Base-by-base conservation (phyloP, 805 yeast species). In the Saturnispora gosingensis region DNA sequence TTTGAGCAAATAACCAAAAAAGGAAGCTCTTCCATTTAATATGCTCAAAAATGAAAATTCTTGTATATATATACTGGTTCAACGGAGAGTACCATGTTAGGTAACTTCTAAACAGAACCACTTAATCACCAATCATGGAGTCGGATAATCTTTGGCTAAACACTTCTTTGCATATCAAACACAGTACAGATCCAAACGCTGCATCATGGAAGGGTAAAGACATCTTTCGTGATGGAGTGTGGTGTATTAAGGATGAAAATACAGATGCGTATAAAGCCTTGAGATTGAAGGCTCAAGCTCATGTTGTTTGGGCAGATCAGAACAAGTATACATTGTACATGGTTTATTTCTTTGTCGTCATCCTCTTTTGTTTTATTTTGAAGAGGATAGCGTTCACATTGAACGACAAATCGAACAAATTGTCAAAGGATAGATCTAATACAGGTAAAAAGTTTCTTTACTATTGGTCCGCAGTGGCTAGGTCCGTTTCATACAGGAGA, bases 261-360 rank as follows among this genome's bases (percentile, higher is more conserved):
- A 51, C 62, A 6, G 61, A 53, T 7, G 60, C 50, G 24, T 72
- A 64, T 49, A 52, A 44, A 53, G 54, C 46, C 20, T 57, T 59
- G 25, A 20, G 45, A 5, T 52, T n/a, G 10, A 53, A 44, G 10
- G 70, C 71, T 53, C 76, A 72, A 51, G 59, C 60, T 0, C 62
- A 57, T 4, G 58, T 66, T 40, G 43, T 58, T 2, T 62, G 59
- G 39, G 63, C 70, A 60, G 67, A 66, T 50, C 62, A 38, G 56
- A 52, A 46, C 63, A 25, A 45, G 1, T 75, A 71, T 55, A 77
- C 71, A 2, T 62, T 66, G 32, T 68, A 67, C 49, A 66, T 75
- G 15, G 54, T 69, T 0, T 75, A 75, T 54, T 70, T 68, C 54
- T 72, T 72, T 4, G 68, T 62, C 9, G 76, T 69, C 2, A 58